Conservation (phyloP, 2,329 filamentous ascomycete genomes). For the Fusarium ramigenum region DNA sequence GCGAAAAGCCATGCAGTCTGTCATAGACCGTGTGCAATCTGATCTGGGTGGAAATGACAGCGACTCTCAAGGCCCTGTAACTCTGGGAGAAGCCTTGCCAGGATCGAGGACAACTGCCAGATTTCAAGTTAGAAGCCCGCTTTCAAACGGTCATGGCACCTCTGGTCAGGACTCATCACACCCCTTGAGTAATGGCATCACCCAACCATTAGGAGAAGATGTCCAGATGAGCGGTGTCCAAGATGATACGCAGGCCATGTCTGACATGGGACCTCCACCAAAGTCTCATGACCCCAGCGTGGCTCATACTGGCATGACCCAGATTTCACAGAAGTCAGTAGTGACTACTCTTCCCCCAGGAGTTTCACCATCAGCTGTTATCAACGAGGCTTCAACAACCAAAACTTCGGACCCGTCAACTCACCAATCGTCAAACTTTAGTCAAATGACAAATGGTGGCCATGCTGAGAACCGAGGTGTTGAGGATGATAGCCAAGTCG, state of each 20-base stretch:
- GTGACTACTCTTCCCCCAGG: slow-evolving; percentile 67
- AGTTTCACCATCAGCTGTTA: slow-evolving; percentile 65
- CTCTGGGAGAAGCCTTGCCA: slow-evolving; percentile 72
- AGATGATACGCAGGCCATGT: slow-evolving; percentile 57
- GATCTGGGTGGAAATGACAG: slow-evolving; percentile 63
- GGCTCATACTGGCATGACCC: slow-evolving; percentile 59
- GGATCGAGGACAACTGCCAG: slow-evolving; percentile 60
- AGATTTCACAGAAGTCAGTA: slow-evolving; percentile 71
- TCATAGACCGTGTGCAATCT: slow-evolving; percentile 59
- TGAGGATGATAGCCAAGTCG: slow-evolving; percentile 47
- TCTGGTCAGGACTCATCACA: slow-evolving; percentile 49
- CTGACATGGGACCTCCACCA: slow-evolving; percentile 62
- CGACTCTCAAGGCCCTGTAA: slow-evolving; percentile 65
- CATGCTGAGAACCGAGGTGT: slow-evolving; percentile 57
- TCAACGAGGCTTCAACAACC: slow-evolving; percentile 94
- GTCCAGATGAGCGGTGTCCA: slow-evolving; percentile 69
- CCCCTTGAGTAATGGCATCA: slow-evolving; percentile 64
- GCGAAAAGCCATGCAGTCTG: slow-evolving; percentile 68
- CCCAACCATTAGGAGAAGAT: slow-evolving; percentile 56
- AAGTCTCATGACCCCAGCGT: slow-evolving; percentile 50
- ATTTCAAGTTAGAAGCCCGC: slow-evolving; percentile 65
- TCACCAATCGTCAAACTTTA: slow-evolving; percentile 70
- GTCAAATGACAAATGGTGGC: slow-evolving; percentile 76
- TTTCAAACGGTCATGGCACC: slow-evolving; percentile 67
- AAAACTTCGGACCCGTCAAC: slow-evolving; percentile 81